A percentile compares a stretch with the other conserved stretches of the same genome.
Evolutionary conservation across 2,329 filamentous ascomycete genomes (phyloP).

Genomic region (Trichoderma hamatum): DNA sequence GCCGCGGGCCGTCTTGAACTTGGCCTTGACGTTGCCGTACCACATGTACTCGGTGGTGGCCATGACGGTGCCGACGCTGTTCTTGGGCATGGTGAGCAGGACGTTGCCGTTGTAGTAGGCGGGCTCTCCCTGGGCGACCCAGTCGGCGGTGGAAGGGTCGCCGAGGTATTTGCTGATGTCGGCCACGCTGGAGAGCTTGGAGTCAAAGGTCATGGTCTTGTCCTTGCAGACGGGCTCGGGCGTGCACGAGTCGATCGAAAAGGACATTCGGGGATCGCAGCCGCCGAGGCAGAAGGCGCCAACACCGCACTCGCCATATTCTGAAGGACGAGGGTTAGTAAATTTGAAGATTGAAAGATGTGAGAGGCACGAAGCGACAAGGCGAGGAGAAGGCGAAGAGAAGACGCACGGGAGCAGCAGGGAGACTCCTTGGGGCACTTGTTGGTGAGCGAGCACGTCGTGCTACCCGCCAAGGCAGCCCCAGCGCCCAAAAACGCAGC

Average conservation of each 20-base stretch:
- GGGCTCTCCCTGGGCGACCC: constrained; percentile 83
- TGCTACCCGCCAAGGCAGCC: constrained; percentile 39
- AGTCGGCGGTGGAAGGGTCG: constrained; percentile 77
- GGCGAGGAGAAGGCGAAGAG: too few species aligned
- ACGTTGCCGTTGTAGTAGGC: constrained; percentile 68
- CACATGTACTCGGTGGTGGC: constrained; percentile 87
- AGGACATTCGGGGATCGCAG: constrained; percentile 86
- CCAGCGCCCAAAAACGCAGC: constrained; percentile 40
- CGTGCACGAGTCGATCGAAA: constrained; percentile 79
- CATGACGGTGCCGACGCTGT: constrained; percentile 84
- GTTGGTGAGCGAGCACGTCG: constrained; percentile 51
- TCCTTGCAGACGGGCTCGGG: constrained; percentile 81
- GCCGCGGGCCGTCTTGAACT: constrained; percentile 81
- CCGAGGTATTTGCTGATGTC: constrained; percentile 84
- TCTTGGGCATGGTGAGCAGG: constrained; percentile 85
- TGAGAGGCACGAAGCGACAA: too few species aligned
- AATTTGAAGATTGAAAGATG: too few species aligned
- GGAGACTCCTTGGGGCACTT: constrained; percentile 74
- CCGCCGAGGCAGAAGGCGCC: constrained; percentile 95
- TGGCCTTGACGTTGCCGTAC: constrained; percentile 92
- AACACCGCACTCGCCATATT: constrained; percentile 85
- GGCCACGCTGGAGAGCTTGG: constrained; percentile 66
- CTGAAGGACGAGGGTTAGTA: too few species aligned
- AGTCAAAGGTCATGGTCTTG: constrained; percentile 71
- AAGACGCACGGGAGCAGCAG: constrained; percentile 77